Base-by-base conservation (phyloP, 257 asterid genomes). In the Scutellaria minor region DNA sequence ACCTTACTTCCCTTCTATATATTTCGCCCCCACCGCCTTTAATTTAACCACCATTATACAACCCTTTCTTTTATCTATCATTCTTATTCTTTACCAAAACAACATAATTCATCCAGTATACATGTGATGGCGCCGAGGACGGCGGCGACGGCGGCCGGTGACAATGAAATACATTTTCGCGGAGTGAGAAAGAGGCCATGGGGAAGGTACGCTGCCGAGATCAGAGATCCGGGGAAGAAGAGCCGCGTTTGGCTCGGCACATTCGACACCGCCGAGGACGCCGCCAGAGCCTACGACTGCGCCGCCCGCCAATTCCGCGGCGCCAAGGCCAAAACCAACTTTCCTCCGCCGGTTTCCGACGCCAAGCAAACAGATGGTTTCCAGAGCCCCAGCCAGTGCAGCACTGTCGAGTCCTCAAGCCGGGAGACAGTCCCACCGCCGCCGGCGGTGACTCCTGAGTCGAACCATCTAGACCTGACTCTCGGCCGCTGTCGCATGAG, bases 171-270 rank as follows among this genome's bases (percentile, higher is more conserved):
- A 6, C 94, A 79, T 64, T 88, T 70, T 15, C 88, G 94, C 1
- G 94, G 94, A 0, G 94, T 88, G 0, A 58, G 95, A 24, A 81
- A 81, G 84, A 42, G 95, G 73, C 89, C 91, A 0, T 86, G 91
- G 95, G 91, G 95, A 0, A 68, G 90, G 10, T 88, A 80, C 64
- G 91, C 89, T 11, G 86, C 89, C 7, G 94, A 88, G 75, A 88
- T 85, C 66, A 77, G 91, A 46, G 94, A 88, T 75, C 91, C 94
- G 8, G 72, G 53, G 9, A 85, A 81, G 69, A 85, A 80, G 53
- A 54, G 78, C 71, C 85, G 94, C 58, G 91, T 88, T 0, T 88
- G 94, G 91, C 76, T 88, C 0, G 94, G 91, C 0, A 88, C 94
- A 0, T 85, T 84, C 76, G 91, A 85, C 63, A 83, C 91, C 44